Conservation (phyloP, 345 rosid genomes). For the Cardamine resedifolia region DNA sequence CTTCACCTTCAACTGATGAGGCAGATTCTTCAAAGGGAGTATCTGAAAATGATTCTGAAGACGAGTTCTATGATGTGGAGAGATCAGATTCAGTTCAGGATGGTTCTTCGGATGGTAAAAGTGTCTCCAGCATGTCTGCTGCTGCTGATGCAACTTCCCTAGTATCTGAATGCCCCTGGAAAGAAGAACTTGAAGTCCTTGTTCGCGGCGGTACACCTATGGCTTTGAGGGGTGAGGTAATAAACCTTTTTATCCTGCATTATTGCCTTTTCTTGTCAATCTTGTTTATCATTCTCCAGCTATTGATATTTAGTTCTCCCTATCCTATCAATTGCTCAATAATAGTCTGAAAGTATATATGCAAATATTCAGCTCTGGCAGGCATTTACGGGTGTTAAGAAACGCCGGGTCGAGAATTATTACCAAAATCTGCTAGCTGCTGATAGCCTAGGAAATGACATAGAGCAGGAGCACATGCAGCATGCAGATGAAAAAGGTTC, state of each 20-base stretch:
- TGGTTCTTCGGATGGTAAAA: conserved; percentile 44
- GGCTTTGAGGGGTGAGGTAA: conserved; percentile 98
- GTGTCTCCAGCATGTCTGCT: conserved; percentile 34
- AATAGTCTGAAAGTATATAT: conserved; percentile 26
- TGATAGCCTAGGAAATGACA: conserved; percentile 50
- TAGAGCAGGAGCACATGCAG: conserved; percentile 41
- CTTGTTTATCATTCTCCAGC: background rate
- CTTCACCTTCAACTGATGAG: conserved; percentile 43
- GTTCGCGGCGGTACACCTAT: conserved; percentile 97
- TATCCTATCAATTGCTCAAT: conserved; percentile 7
- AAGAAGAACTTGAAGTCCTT: conserved; percentile 91
- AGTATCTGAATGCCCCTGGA: conserved; percentile 68
- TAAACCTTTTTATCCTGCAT: conserved; percentile 16
- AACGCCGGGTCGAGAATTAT: conserved; percentile 78
- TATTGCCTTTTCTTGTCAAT: conserved; percentile 3
- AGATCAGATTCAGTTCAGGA: conserved; percentile 69
- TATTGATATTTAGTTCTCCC: background rate
- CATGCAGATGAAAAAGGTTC: conserved; percentile 41
- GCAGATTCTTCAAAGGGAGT: conserved; percentile 54
- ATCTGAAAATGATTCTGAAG: conserved; percentile 84
- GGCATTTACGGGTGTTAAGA: conserved; percentile 89
- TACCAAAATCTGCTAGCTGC: conserved; percentile 68
- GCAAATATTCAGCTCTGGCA: conserved; percentile 82
- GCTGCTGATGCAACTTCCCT: conserved; percentile 35
- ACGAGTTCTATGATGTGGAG: conserved; percentile 88